Percentiles rank a stretch among this genome's conserved stretches.
phyloP scores from a whole-genome alignment of 352 stramenopile genomes.

The Pythium biforme region DNA sequence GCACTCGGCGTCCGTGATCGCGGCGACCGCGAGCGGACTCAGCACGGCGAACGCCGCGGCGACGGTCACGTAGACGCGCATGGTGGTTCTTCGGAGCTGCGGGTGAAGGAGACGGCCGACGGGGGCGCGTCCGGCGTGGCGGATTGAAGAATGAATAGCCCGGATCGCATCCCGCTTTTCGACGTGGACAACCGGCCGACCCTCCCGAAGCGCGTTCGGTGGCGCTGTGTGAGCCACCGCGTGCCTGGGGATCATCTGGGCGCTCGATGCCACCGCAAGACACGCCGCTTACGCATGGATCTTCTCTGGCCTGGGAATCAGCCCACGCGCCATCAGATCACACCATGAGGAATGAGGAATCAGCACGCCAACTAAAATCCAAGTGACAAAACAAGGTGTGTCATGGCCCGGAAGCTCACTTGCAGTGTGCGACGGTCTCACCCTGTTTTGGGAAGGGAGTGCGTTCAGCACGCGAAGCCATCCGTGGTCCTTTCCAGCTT shows the following conservation, averaged over 20 bases:
- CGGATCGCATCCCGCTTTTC: background rate
- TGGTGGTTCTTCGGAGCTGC: background rate
- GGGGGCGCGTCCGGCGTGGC: background rate
- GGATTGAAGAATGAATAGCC: background rate
- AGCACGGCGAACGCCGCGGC: background rate
- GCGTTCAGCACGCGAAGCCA: no score
- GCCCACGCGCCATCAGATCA: background rate
- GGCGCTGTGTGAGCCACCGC: background rate
- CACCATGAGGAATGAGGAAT: constrained; percentile 1
- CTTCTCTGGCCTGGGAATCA: background rate
- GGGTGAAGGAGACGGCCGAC: no score
- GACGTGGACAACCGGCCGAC: background rate
- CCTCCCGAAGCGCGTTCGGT: background rate
- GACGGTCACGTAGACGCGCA: background rate
- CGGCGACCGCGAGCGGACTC: background rate
- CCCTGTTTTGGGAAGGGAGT: constrained; percentile 7
- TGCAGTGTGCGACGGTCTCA: background rate
- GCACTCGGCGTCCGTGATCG: constrained; percentile 6
- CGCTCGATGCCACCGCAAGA: background rate
- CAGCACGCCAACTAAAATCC: background rate
- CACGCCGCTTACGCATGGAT: background rate
- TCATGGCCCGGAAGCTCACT: background rate
- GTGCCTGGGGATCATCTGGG: background rate
- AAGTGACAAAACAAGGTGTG: constrained; percentile 5
- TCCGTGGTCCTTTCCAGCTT: no score